phyloP scores from a whole-genome alignment of 495 filamentous ascomycete genomes.

The Podospora appendiculata region DNA sequence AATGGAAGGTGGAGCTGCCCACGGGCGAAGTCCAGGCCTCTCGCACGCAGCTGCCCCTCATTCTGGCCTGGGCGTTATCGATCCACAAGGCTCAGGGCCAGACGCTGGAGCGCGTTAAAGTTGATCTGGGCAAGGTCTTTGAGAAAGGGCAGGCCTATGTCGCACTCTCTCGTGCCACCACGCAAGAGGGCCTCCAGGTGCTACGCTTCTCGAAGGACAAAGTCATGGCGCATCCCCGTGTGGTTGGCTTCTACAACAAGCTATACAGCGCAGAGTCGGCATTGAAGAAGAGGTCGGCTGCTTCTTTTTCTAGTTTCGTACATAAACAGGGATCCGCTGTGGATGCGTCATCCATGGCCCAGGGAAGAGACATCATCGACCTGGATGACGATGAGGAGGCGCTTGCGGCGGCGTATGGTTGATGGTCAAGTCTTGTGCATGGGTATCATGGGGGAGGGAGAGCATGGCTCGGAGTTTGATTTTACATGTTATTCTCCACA shows the following conservation, averaged over 20 bases:
- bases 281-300: conserved; percentile 16
- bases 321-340: conserved; percentile 6
- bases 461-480: not conserved
- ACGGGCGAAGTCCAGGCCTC: conserved; percentile 90
- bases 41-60: conserved; percentile 74
- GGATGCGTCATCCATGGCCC: no score
- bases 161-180: conserved; percentile 70
- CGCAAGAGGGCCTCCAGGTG: conserved; percentile 78
- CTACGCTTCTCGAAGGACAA: conserved; percentile 80
- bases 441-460: not conserved
- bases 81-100: conserved; percentile 96
- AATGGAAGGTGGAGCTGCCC: conserved; percentile 94
- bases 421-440: not conserved
- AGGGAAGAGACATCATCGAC: conserved; percentile 1
- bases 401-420: conserved; percentile 29
- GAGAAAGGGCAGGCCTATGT: conserved; percentile 87
- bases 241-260: conserved; percentile 75
- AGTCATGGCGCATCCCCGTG: conserved; percentile 89
- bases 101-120: conserved; percentile 84
- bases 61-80: conserved; percentile 86
- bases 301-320: conserved; percentile 22
- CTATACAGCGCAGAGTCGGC: conserved; percentile 55
- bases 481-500: not conserved
- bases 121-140: conserved; percentile 76
- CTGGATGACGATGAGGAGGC: conserved; percentile 29